Percentiles rank a stretch among this genome's conserved stretches.
Evolutionary conservation across 805 yeast species (phyloP).

Genomic region (Candida odintsovae): DNA sequence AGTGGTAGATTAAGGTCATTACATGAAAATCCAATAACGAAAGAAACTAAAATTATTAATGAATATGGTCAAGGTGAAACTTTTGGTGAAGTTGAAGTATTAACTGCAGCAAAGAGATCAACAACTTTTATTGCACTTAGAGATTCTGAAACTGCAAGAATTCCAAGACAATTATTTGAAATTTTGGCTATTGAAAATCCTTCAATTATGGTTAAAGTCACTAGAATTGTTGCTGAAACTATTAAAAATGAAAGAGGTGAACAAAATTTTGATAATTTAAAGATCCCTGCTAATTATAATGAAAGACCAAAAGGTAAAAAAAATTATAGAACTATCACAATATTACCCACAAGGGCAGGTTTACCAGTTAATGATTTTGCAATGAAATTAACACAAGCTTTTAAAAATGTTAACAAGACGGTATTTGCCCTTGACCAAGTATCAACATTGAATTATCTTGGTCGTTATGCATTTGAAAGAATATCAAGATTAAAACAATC

Average conservation of each 20-base stretch:
- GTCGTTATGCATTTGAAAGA: conserved; percentile 89
- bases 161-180: conserved; percentile 87
- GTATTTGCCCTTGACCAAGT: conserved; percentile 83
- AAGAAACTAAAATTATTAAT: conserved; percentile 38
- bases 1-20: conserved; percentile 80
- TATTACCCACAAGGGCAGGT: conserved; percentile 73
- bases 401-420: conserved; percentile 62
- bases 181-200: conserved; percentile 80
- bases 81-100: conserved; percentile 90
- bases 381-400: conserved; percentile 59
- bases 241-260: conserved; percentile 20
- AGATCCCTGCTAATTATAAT: conserved; percentile 27
- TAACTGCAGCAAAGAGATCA: conserved; percentile 69
- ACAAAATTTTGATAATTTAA: conserved; percentile 5
- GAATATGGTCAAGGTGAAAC: conserved; percentile 95
- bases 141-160: conserved; percentile 90
- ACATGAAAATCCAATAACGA: conserved; percentile 19
- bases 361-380: conserved; percentile 90
- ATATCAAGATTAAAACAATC: conserved; percentile 79
- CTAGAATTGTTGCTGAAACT: conserved; percentile 76
- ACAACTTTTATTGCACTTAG: conserved; percentile 77
- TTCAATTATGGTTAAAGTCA: conserved; percentile 82
- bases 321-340: conserved; percentile 75
- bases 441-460: conserved; percentile 70
- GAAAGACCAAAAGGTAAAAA: conserved; percentile 25